Conservation (phyloP, 2,329 filamentous ascomycete species). For the Pseudopyrenochaeta lycopersici region DNA sequence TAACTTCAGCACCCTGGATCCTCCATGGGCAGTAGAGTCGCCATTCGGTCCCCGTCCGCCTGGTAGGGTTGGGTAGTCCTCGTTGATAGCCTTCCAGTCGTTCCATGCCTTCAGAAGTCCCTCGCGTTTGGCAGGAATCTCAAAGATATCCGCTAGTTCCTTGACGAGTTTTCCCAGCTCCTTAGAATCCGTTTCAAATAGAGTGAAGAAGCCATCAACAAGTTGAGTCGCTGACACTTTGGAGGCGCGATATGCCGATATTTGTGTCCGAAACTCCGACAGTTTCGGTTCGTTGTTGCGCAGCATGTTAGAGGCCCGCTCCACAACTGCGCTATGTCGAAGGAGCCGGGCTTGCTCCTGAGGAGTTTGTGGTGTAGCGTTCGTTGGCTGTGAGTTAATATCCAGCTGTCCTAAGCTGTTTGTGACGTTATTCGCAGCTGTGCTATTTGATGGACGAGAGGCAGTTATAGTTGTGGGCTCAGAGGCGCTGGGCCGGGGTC, state of each 20-base stretch:
- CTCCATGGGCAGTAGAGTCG: slow-evolving; percentile 59
- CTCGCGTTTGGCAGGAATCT: slow-evolving; percentile 78
- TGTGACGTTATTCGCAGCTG: slow-evolving; percentile 24
- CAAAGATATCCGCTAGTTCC: slow-evolving; percentile 91
- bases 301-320: slow-evolving; percentile 83
- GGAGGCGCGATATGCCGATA: slow-evolving; percentile 79
- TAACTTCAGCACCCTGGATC: slow-evolving; percentile 70
- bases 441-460: slow-evolving; percentile 37
- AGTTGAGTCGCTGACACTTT: slow-evolving; percentile 77
- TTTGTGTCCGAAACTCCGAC: slow-evolving; percentile 76
- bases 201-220: slow-evolving; percentile 84
- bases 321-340: slow-evolving; percentile 84
- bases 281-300: slow-evolving; percentile 80
- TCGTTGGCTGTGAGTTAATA: slow-evolving; percentile 43
- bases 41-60: slow-evolving; percentile 58
- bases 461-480: slow-evolving; percentile 52
- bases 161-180: slow-evolving; percentile 89
- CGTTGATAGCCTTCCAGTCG: slow-evolving; percentile 94
- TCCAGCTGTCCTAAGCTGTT: slow-evolving; percentile 29
- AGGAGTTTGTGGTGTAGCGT: slow-evolving; percentile 58
- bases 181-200: slow-evolving; percentile 83
- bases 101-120: slow-evolving; percentile 85
- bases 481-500: slow-evolving; percentile 53
- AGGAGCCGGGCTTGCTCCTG: slow-evolving; percentile 83
- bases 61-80: slow-evolving; percentile 91